phyloP scores from a whole-genome alignment of 441 rosid species.

The Bocquillonia castaneifolia region DNA sequence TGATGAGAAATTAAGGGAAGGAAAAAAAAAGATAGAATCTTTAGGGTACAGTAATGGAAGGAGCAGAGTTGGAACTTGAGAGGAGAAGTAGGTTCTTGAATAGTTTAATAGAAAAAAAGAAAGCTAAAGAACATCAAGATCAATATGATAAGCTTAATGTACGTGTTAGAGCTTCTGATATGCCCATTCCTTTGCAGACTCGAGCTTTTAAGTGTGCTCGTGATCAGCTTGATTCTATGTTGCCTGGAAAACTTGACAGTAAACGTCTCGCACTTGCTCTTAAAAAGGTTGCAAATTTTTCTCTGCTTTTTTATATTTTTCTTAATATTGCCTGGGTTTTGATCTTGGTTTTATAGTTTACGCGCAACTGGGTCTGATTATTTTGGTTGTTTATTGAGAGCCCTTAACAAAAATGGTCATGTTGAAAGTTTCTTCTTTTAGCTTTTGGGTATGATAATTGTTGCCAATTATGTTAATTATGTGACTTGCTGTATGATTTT shows the following conservation, averaged over 20 bases:
- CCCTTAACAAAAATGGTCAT: neutral
- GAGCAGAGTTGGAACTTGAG: conserved; percentile 79
- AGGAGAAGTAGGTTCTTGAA: conserved; percentile 81
- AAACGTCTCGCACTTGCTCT: conserved; percentile 86
- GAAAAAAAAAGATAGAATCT: too few relatives aligned
- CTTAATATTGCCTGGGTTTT: conserved; percentile 8
- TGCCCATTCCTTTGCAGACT: conserved; percentile 69
- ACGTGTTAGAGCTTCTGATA: conserved; percentile 78
- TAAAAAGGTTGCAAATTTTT: conserved; percentile 53
- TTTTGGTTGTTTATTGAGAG: neutral
- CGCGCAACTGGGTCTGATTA: neutral
- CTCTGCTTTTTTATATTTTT: neutral
- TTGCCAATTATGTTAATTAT: neutral
- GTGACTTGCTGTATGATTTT: neutral
- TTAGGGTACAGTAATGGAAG: conserved; percentile 52
- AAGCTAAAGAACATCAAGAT: conserved; percentile 58
- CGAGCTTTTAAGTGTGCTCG: conserved; percentile 75
- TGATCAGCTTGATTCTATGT: conserved; percentile 59
- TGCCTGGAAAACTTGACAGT: conserved; percentile 68
- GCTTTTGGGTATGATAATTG: neutral
- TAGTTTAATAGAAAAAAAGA: conserved; percentile 85
- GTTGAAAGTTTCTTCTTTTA: neutral
- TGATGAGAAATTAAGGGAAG: conserved; percentile 29
- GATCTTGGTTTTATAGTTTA: neutral
- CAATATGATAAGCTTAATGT: conserved; percentile 53